Conservation (phyloP, 1,284 basidiomycete genomes). For the Earliella scabrosa region DNA sequence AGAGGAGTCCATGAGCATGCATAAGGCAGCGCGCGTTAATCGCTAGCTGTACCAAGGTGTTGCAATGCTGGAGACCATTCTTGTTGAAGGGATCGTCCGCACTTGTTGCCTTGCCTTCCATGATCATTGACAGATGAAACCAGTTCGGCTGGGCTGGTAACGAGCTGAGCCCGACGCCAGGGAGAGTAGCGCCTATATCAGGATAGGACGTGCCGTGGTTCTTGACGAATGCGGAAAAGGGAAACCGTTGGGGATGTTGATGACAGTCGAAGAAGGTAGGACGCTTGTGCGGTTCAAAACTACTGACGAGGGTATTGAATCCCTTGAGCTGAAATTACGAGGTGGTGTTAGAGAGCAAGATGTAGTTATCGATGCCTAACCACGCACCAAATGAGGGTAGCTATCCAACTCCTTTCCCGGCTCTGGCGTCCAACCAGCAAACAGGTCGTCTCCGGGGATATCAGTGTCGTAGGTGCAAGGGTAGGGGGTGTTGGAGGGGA, state of each 20-base stretch:
- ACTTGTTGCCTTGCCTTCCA: background rate
- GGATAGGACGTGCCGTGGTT: background rate
- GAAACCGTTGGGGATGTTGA: background rate
- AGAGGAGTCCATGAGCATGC: conserved; percentile 12
- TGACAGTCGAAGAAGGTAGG: background rate
- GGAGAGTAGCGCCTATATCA: background rate
- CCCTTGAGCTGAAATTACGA: background rate
- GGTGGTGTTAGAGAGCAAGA: background rate
- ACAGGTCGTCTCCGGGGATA: background rate
- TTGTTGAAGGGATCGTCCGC: conserved; percentile 1
- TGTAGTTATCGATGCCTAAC: background rate
- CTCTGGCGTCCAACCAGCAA: background rate
- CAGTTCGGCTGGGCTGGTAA: background rate
- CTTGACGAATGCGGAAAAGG: background rate
- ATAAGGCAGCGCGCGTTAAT: conserved; percentile 15
- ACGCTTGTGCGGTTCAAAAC: background rate
- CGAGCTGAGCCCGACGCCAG: background rate
- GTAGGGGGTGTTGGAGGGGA: too few relatives aligned
- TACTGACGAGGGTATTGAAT: background rate
- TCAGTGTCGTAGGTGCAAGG: too few relatives aligned
- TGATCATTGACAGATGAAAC: background rate
- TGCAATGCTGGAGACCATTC: background rate
- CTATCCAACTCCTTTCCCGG: background rate
- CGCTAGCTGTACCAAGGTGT: conserved; percentile 8
- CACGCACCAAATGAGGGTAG: background rate